Evolutionary conservation across 139 green algal genomes (phyloP).

Genomic region (Micractinium conductrix): DNA sequence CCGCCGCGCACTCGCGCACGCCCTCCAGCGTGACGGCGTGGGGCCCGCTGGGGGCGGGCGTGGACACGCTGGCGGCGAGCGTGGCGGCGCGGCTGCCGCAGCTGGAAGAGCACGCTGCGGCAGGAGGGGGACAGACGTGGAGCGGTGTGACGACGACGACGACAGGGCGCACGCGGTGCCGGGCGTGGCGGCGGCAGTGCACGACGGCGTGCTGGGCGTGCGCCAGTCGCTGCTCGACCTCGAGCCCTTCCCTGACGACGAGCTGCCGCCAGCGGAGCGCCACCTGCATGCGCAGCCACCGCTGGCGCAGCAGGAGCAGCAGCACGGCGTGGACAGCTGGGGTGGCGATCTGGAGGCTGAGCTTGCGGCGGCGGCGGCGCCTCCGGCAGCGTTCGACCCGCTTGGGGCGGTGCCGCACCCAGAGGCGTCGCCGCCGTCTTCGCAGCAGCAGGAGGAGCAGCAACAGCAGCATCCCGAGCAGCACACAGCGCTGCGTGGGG

Average conservation of each 20-base stretch:
- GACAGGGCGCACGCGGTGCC: slow-evolving; percentile 20
- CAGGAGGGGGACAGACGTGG: background rate
- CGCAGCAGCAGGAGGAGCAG: background rate
- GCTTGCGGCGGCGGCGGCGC: too few relatives aligned
- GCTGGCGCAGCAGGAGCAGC: background rate
- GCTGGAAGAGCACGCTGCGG: background rate
- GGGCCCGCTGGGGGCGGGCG: background rate
- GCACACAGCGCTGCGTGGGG: background rate
- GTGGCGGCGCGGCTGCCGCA: background rate
- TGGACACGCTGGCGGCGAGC: background rate
- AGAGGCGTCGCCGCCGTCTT: too few relatives aligned
- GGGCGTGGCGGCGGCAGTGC: slow-evolving; percentile 6
- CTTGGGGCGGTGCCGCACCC: background rate
- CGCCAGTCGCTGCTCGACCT: slow-evolving; percentile 20
- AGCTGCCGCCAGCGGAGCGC: background rate
- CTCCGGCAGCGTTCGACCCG: background rate
- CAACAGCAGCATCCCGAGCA: background rate
- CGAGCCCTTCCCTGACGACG: background rate
- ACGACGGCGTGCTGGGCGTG: slow-evolving; percentile 28
- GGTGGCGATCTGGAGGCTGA: background rate
- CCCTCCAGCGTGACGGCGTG: background rate
- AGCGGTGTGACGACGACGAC: background rate
- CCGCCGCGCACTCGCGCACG: too few relatives aligned
- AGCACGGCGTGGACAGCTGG: background rate
- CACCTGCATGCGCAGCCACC: background rate